Base-by-base conservation (phyloP, 768 basidiomycete species). In the Paxillus involutus region DNA sequence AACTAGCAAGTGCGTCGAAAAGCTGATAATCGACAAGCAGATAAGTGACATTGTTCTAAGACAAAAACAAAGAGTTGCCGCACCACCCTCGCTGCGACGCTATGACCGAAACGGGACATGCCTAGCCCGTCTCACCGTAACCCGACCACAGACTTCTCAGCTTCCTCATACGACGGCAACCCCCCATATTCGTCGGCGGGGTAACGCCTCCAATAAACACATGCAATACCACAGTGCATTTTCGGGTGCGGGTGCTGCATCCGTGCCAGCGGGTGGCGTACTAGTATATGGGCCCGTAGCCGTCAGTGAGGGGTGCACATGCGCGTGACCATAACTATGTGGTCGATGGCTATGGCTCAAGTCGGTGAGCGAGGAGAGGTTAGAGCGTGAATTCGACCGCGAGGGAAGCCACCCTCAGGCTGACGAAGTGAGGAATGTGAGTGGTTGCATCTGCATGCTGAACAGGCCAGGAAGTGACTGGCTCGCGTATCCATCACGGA, bases 181-280 rank as follows among this genome's bases (percentile, higher is more conserved):
- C 89, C 92, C 26, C 75, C 75, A 87, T 77, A 61, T 88, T 87
- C 62, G 79, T 79, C 63, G 94, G 70, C 14, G 96, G 94, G 10
- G 89, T 85, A n/a, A 95, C 86, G 6, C 94, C 94, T 6, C 94
- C 94, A 26, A 95, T 78, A 71, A 95, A 96, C 6, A 94, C 94
- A 13, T 82, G 19, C 85, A 78, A 58, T 83, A 82, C 53, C 88
- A 73, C 58, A 82, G 58, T 58, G 69, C 63, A 14, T 66, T 66
- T 51, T 67, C 69, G 17, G 65, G 59, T 26, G 26, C 26, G 26
- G 26, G 26, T 33, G 64, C 59, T 57, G 65, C 46, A 51, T 70
- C 65, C 40, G 49, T n/a, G 43, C 9, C 6, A 21, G 35, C 14
- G 35, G 12, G 49, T 44, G 49, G 51, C 35, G 19, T 17, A n/a